Conservation (phyloP, 495 filamentous ascomycete species). For the Rhizodiscina lignyota region DNA sequence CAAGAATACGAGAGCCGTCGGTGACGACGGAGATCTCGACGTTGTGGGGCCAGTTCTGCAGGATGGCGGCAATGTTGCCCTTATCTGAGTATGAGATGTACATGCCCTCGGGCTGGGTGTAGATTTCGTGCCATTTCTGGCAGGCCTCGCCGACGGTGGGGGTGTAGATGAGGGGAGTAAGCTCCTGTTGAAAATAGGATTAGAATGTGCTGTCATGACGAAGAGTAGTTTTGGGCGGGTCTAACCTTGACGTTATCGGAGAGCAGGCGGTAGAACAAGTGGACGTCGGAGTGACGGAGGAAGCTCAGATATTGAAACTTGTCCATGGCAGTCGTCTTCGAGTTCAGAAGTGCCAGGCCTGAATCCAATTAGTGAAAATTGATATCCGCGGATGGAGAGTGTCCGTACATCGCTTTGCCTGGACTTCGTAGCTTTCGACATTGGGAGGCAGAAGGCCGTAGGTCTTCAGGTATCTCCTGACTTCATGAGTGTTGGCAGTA, state of each 20-base stretch:
- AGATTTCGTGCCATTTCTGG: constrained; percentile 87
- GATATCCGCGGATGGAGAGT: neutral
- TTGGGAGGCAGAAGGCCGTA: constrained; percentile 56
- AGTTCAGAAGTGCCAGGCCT: constrained; percentile 57
- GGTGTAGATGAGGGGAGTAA: constrained; percentile 94
- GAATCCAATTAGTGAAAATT: constrained; percentile 2
- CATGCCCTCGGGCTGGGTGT: constrained; percentile 84
- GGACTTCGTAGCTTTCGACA: constrained; percentile 51
- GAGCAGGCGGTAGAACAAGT: constrained; percentile 88
- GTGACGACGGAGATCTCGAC: constrained; percentile 96
- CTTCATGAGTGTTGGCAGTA: constrained; percentile 44
- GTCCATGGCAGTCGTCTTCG: constrained; percentile 68
- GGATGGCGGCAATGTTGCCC: constrained; percentile 64
- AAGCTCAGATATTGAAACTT: constrained; percentile 88
- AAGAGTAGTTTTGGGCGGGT: too few relatives aligned
- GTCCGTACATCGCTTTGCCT: constrained; percentile 47
- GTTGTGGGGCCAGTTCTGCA: constrained; percentile 80
- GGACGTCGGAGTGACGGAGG: constrained; percentile 73
- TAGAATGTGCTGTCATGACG: too few relatives aligned
- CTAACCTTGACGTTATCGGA: constrained; percentile 71
- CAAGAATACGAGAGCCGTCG: constrained; percentile 90
- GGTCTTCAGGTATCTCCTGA: constrained; percentile 51
- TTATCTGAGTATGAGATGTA: constrained; percentile 87
- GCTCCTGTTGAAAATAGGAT: constrained; percentile 32
- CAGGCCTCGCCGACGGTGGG: constrained; percentile 96